Evolutionary conservation across 345 rosid genomes (phyloP).

Genomic region (Toxicodendron radicans): DNA sequence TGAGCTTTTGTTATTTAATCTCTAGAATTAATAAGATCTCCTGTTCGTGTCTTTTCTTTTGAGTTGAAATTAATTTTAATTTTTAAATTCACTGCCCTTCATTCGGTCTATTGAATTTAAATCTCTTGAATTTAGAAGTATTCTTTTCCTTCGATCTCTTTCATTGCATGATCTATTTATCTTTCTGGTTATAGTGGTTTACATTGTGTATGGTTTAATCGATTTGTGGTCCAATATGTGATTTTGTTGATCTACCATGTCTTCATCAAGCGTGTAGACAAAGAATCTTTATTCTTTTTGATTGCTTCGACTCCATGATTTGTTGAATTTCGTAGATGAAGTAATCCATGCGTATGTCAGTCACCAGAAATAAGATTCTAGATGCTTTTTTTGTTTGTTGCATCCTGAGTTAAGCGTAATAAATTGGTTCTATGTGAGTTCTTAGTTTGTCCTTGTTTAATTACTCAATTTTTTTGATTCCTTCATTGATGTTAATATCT

Average conservation of each 20-base stretch:
- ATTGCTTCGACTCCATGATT: not conserved
- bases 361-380: slow-evolving; percentile 2
- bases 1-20: not conserved
- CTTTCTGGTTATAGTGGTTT: not conserved
- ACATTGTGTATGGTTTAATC: slow-evolving; percentile 14
- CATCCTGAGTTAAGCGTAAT: not conserved
- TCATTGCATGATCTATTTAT: slow-evolving; percentile 6
- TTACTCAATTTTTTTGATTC: not conserved
- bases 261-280: not conserved
- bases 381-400: slow-evolving; percentile 6
- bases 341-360: not conserved
- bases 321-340: not conserved
- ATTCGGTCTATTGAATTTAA: not conserved
- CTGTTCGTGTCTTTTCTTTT: not conserved
- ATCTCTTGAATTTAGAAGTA: not conserved
- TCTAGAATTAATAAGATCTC: slow-evolving; percentile 10
- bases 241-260: slow-evolving; percentile 5
- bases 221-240: not conserved
- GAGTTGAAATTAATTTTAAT: slow-evolving; percentile 1
- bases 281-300: not conserved
- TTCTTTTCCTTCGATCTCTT: not conserved
- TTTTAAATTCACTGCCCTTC: not conserved
- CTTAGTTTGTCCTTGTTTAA: not conserved
- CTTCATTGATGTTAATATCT: slow-evolving; percentile 8
- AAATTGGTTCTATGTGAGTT: not conserved